Evolutionary conservation across 345 rosid species (phyloP), one percentile per base, ranked within the genome.

Genomic region (Rubroshorea leprosula): DNA sequence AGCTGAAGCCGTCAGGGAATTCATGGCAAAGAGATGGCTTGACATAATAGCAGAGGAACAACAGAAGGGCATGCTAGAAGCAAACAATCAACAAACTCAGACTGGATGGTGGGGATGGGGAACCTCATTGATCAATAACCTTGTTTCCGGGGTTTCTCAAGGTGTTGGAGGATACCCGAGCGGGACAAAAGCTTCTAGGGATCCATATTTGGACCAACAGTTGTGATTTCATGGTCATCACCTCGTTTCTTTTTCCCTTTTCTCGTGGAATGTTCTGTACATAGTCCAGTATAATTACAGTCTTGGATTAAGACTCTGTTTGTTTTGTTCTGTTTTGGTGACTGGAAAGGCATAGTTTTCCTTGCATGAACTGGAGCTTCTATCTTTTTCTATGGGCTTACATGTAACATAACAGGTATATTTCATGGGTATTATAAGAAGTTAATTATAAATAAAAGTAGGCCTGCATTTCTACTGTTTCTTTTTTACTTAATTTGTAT

Each of bases 41-140:
- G 75, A 68, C 41, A 66, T 87, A 25, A 56, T 87, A 56, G 74
- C 65, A 0, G 92, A 87, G 76, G 84, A 77, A 71, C 76, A 87
- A 65, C 74, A 73, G 70, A 85, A 68, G 76, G 73, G 74, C 50
- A 64, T 66, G 23, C 75, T 67, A 55, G 84, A 83, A 57, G 83
- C 82, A 48, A 80, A 73, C 68, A 65, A 65, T 52, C 88, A 79
- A 66, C 77, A 74, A 60, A 77, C 68, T 53, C 75, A 66, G 77
- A 64, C 64, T 1, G 85, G 97, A 20, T 94, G 95, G 97, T 63
- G 85, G 55, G 66, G 73, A 19, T 82, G 95, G 83, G 87, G 97
- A 41, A 60, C 74, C 52, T 87, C 96, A 5, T 63, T 76, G 89
- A 38, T 87, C 63, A 72, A 75, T 50, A 81, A 50, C 69, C 51